Base-by-base conservation (phyloP, 257 asterid genomes). In the Scutellaria baicalensis region DNA sequence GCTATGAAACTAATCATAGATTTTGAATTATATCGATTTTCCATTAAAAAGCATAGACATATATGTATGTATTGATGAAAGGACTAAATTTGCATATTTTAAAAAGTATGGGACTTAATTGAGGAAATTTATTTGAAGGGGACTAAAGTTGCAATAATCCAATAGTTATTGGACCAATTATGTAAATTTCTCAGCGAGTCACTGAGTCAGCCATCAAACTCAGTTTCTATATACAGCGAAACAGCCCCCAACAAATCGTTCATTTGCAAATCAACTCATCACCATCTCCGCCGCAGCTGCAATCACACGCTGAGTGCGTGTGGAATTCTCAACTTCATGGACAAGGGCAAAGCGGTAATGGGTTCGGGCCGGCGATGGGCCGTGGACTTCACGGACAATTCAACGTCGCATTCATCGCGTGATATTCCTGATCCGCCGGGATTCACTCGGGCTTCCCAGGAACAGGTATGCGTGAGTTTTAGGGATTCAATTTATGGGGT, bases 311-410 rank as follows among this genome's bases (percentile, higher is more conserved):
- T 56, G 20, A 39, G 49, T 47, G 65, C 27, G 72, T 72, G 71
- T 17, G 14, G 16, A 62, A 4, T 54, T 47, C 55, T 43, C 49
- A 42, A 66, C 23, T 43, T 11, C 4, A 27, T 27, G 33, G 33
- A 27, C 33, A 27, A 27, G 33, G 33, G 33, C 33, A 27, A 27
- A 85, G 82, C 88, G 49, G 85, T 86, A 8, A 81, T 85, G 88
- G 88, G 88, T 31, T 69, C 92, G 70, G 95, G 96, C 47, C 92
- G 94, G 39, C 82, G 91, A 79, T 93, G 98, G 97, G 98, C 96
- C 43, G 88, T 90, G 0, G 96, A 88, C 12, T 87, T 90, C 75
- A 76, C 94, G 40, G 97, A 93, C 77, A 84, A 79, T 65, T 93
- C 98, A 1, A 59, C 88, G 12, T 84, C 95, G 55, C 84, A 86